Conservation (phyloP, 163 green algal species). For the Trebouxia gelatinosa region DNA sequence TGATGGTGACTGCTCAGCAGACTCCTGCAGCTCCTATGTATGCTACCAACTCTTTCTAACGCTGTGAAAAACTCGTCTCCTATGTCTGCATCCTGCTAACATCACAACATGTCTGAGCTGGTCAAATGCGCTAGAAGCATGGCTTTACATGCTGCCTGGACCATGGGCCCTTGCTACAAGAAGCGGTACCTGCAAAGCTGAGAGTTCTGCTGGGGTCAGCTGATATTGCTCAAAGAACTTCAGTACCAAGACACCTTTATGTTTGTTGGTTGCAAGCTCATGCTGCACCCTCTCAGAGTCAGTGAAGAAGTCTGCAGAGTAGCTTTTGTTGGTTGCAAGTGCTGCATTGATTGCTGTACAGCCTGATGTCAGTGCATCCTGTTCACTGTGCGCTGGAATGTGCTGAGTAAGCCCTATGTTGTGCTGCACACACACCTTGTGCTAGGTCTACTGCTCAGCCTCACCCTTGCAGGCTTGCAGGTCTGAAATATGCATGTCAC, state of each 20-base stretch:
- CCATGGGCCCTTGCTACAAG: neutral
- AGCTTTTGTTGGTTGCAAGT: constrained; percentile 52
- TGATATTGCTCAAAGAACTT: constrained; percentile 93
- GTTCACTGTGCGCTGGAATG: constrained; percentile 68
- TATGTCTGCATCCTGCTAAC: constrained; percentile 71
- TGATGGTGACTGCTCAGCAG: constrained; percentile 92
- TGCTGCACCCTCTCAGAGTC: constrained; percentile 73
- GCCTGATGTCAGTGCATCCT: constrained; percentile 67
- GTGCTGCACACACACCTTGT: no score
- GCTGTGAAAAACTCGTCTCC: constrained; percentile 84
- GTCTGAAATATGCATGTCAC: no score
- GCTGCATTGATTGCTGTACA: constrained; percentile 65
- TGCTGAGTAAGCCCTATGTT: no score
- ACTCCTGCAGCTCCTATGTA: constrained; percentile 91
- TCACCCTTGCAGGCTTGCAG: no score
- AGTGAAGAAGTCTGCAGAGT: constrained; percentile 64
- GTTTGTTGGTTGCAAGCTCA: constrained; percentile 63
- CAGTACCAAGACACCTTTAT: constrained; percentile 62
- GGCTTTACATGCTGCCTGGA: neutral
- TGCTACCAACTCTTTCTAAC: constrained; percentile 77
- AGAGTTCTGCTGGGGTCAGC: constrained; percentile 73
- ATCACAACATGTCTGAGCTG: constrained; percentile 15
- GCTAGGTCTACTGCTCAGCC: no score
- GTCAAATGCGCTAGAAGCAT: no score
- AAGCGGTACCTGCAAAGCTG: constrained; percentile 50